These are phyloP conservation scores for Puccinia sorghi DNA, from an alignment of 1,284 basidiomycete species.

Conservation along the genomic window DNA sequence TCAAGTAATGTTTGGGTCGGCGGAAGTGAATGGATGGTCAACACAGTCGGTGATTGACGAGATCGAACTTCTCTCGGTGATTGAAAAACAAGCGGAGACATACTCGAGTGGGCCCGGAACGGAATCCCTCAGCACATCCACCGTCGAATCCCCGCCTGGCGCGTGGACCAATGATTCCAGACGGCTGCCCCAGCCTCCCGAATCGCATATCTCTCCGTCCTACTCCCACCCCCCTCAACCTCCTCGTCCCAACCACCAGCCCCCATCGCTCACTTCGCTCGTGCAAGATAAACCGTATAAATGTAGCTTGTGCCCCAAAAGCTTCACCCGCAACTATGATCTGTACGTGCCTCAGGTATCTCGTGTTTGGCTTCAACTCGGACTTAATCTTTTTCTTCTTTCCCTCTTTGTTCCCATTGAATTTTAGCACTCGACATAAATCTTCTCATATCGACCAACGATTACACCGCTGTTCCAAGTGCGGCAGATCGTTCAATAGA, in stretches of 20 bases:
- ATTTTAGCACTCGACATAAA: constrained; percentile 32
- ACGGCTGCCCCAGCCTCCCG: neutral
- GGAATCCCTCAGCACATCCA: neutral
- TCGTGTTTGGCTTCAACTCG: neutral
- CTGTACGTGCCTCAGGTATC: constrained; percentile 14
- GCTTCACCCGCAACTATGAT: constrained; percentile 46
- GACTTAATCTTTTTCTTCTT: neutral
- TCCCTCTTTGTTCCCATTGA: neutral
- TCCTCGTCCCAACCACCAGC: neutral
- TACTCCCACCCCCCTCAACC: neutral
- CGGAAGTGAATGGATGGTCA: neutral
- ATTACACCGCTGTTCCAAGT: constrained; percentile 21
- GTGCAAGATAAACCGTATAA: constrained; percentile 29
- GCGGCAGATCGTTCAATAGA: constrained; percentile 44
- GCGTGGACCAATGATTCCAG: neutral
- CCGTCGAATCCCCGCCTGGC: neutral
- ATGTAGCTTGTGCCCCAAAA: constrained; percentile 41
- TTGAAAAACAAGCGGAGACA: constrained; percentile 39
- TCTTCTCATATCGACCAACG: constrained; percentile 40
- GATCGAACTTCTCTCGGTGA: constrained; percentile 19
- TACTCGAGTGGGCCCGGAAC: constrained; percentile 10
- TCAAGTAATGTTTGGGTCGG: neutral
- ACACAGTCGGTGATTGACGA: constrained; percentile 7
- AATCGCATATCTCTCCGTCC: neutral
- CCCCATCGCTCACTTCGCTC: neutral